Percentiles rank a stretch among this genome's conserved stretches.
Conservation (phyloP, 2,329 filamentous ascomycete genomes). For the Aureobasidium sp. region DNA sequence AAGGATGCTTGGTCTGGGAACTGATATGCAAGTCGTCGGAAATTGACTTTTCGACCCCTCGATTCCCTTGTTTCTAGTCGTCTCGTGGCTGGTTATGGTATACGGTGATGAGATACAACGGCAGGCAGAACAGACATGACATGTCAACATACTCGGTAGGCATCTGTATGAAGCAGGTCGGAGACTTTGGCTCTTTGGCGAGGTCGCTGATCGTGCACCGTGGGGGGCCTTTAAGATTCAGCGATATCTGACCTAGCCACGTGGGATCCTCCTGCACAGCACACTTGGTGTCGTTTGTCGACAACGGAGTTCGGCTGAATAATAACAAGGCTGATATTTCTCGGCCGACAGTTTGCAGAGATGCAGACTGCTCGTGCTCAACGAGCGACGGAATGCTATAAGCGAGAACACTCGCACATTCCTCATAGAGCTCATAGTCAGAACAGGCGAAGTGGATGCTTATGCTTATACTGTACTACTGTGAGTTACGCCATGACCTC, state of each 20-base stretch:
- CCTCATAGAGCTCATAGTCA: neutral
- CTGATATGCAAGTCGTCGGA: neutral
- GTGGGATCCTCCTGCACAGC: neutral
- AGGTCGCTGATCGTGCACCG: neutral
- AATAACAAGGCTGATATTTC: neutral
- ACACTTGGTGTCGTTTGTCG: neutral
- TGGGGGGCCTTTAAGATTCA: neutral
- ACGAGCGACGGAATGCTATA: neutral
- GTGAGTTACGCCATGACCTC: neutral
- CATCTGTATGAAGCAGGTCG: neutral
- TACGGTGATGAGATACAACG: neutral
- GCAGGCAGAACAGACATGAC: neutral
- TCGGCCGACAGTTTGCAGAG: neutral
- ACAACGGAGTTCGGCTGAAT: neutral
- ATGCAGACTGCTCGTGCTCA: neutral
- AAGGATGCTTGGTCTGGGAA: neutral
- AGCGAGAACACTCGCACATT: neutral
- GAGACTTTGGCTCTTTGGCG: neutral
- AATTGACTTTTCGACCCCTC: neutral
- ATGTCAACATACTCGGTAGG: neutral
- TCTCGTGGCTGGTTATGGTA: neutral
- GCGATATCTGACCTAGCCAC: neutral
- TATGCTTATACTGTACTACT: neutral
- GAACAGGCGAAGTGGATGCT: neutral
- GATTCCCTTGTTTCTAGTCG: neutral